phyloP scores from a whole-genome alignment of 2,329 filamentous ascomycete genomes.

The Lasiodiplodia theobromae region DNA sequence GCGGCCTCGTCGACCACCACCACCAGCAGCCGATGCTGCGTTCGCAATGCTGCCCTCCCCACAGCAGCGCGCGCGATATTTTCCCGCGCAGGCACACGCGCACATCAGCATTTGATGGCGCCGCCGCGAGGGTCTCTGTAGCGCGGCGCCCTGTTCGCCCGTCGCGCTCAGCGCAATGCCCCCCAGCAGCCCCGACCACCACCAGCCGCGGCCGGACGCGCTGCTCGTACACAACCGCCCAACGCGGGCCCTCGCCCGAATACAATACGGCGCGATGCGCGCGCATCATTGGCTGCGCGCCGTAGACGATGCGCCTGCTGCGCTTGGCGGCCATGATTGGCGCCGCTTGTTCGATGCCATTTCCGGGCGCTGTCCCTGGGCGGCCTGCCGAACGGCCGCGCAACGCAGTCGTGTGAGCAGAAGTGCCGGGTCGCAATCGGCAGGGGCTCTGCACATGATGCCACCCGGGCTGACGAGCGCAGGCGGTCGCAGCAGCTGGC shows the following conservation, averaged over 20 bases:
- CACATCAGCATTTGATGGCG: conserved; percentile 28
- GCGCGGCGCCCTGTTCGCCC: conserved; percentile 16
- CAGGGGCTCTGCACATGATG: conserved; percentile 10
- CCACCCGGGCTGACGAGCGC: conserved; percentile 16
- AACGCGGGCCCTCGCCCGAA: conserved; percentile 19
- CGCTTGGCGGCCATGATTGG: conserved; percentile 9
- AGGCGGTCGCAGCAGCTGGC: background rate
- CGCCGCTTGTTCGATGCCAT: conserved; percentile 4
- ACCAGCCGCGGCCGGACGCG: conserved; percentile 3
- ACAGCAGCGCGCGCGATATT: conserved; percentile 22
- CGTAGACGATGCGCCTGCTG: conserved; percentile 5
- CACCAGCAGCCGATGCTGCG: background rate
- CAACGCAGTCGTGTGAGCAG: conserved; percentile 7
- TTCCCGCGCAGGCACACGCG: conserved; percentile 21
- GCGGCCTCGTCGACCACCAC: background rate
- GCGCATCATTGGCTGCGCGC: conserved; percentile 13
- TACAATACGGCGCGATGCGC: conserved; percentile 9
- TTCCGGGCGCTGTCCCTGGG: conserved; percentile 15
- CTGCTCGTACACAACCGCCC: conserved; percentile 18
- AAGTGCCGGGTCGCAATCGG: background rate
- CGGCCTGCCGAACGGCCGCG: conserved; percentile 10
- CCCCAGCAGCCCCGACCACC: conserved; percentile 14
- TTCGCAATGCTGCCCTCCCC: background rate
- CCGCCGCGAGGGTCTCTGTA: conserved; percentile 20
- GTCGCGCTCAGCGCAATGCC: conserved; percentile 1